Percentiles rank a stretch among this genome's conserved stretches.
Evolutionary conservation across 2,329 filamentous ascomycete genomes (phyloP).

Genomic region (Aspergillus glaucus): DNA sequence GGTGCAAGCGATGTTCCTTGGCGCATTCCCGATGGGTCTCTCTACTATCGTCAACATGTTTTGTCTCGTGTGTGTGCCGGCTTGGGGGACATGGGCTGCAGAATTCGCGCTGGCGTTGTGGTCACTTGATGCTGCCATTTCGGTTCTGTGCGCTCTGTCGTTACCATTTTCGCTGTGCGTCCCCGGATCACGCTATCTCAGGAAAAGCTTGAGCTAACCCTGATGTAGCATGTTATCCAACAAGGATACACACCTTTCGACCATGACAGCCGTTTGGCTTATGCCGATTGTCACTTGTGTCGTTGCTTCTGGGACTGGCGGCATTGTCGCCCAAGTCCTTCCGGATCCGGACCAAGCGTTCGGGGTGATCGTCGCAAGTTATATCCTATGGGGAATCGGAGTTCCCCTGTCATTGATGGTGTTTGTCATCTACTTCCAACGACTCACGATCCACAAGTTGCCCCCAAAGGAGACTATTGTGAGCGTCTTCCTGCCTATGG

Average conservation of each 20-base stretch:
- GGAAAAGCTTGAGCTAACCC: neutral
- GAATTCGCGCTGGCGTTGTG: constrained; percentile 51
- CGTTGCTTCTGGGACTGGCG: constrained; percentile 58
- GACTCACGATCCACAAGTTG: constrained; percentile 59
- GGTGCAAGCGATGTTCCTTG: constrained; percentile 60
- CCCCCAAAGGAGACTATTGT: constrained; percentile 61
- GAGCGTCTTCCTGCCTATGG: constrained; percentile 60
- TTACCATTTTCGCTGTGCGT: constrained; percentile 51
- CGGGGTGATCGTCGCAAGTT: constrained; percentile 56
- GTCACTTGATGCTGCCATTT: constrained; percentile 50
- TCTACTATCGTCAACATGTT: constrained; percentile 61
- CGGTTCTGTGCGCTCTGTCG: constrained; percentile 46
- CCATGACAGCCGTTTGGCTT: constrained; percentile 59
- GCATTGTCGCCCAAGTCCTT: constrained; percentile 53
- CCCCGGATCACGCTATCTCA: neutral
- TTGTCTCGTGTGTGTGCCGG: constrained; percentile 52
- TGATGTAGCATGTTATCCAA: constrained; percentile 6
- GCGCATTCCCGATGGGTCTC: constrained; percentile 61
- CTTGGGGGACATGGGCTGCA: constrained; percentile 52
- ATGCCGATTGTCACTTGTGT: constrained; percentile 61
- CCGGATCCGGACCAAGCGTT: constrained; percentile 49
- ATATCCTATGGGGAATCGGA: constrained; percentile 63
- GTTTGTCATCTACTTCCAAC: constrained; percentile 61
- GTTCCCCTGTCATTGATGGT: constrained; percentile 55
- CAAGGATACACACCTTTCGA: constrained; percentile 30